Evolutionary conservation across 2,329 filamentous ascomycete genomes (phyloP), one percentile per base, ranked within the genome.

Genomic region (Clarireedia hainanense): DNA sequence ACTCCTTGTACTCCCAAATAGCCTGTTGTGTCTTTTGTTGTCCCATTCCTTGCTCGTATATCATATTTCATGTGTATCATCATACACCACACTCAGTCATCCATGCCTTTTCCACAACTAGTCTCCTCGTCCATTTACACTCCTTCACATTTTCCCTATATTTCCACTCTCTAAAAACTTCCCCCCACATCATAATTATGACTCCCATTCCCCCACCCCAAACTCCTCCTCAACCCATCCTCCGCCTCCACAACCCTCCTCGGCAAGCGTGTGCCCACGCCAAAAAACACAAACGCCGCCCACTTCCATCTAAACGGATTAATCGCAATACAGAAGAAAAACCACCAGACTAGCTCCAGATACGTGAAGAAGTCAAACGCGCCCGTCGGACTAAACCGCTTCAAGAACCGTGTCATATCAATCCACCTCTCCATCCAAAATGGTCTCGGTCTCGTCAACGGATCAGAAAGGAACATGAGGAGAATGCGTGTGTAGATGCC

Each of bases 221-320:
- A 23, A 2, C 17, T 15, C 5, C 42, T 23, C 20, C 53, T 46
- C 48, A 46, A 43, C 3, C 5, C 39, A 47, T 40, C 80, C 72
- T 95, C 89, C 15, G 79, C 73, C 61, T 80, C 74, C 0, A 92
- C 84, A 26, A 94, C 75, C 14, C 73, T 75, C 69, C 80, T 76
- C 0, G 89, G 89, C 47, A 94, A 67, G 20, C 75, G 75, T 45
- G 80, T 76, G 0, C 87, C 88, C 30, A 92, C 68, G 0, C 90
- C 89, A 58, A 86, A 86, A 64, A 95, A 84, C 15, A 95, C 88
- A 67, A 95, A 95, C 0, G 84, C 68, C 0, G 85, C 88, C 90
- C 89, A 95, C 74, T 95, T 95, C 89, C 89, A 95, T 7, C 89
- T 75, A 70, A 95, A 95, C 0, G 90, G 90, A 67, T 95, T 95